Conservation (phyloP, 2,329 filamentous ascomycete genomes). For the Talaromyces atroroseus region DNA sequence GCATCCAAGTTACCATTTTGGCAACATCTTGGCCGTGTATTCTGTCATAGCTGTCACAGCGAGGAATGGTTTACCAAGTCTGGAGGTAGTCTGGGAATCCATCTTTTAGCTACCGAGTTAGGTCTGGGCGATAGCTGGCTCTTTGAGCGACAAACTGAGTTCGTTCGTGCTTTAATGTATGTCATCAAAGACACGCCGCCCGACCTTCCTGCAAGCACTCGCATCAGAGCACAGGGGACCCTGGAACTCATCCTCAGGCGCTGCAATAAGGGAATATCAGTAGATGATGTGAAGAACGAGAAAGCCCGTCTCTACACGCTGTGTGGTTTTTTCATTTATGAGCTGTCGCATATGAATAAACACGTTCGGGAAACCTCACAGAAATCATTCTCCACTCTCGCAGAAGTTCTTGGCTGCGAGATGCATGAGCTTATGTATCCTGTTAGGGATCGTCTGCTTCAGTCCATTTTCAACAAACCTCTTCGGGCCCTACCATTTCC, state of each 20-base stretch:
- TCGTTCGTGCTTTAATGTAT: constrained; percentile 86
- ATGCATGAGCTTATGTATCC: constrained; percentile 85
- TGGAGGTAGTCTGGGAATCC: constrained; percentile 84
- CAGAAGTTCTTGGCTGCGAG: constrained; percentile 68
- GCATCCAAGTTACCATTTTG: constrained; percentile 80
- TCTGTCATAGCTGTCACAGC: constrained; percentile 92
- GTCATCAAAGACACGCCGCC: constrained; percentile 98
- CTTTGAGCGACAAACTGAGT: constrained; percentile 73
- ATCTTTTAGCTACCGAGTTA: constrained; percentile 76
- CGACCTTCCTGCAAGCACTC: constrained; percentile 85
- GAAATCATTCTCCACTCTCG: constrained; percentile 72
- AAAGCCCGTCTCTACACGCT: constrained; percentile 66
- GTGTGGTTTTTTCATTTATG: constrained; percentile 77
- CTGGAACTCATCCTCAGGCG: constrained; percentile 71
- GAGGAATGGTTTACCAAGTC: constrained; percentile 99
- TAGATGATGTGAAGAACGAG: constrained; percentile 67
- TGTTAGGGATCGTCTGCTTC: constrained; percentile 82
- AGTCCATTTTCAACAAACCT: constrained; percentile 92
- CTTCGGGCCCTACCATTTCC: constrained; percentile 86
- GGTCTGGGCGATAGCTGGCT: constrained; percentile 83
- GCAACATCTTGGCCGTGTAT: constrained; percentile 70
- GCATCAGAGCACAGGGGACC: constrained; percentile 74
- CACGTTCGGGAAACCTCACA: constrained; percentile 87
- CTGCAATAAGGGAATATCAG: constrained; percentile 72
- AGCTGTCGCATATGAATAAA: constrained; percentile 92